Evolutionary conservation across 2,329 filamentous ascomycete species (phyloP).

Genomic region (Orbilia oligospora): DNA sequence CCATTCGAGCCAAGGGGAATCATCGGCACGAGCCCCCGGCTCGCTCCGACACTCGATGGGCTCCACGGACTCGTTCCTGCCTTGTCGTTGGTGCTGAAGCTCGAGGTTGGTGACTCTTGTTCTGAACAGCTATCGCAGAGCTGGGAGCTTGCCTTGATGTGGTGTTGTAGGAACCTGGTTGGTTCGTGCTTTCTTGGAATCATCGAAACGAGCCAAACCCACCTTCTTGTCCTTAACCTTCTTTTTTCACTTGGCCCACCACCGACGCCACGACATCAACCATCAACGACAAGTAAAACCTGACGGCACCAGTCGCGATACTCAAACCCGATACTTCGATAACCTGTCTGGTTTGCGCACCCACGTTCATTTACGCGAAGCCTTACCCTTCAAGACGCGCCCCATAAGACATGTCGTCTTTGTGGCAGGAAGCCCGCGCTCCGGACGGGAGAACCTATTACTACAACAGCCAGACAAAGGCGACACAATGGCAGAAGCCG

Average conservation of each 20-base stretch:
- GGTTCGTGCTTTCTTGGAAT: slow-evolving; percentile 27
- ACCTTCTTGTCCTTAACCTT: slow-evolving; percentile 41
- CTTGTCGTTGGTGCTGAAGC: slow-evolving; percentile 10
- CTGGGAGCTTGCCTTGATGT: slow-evolving; percentile 23
- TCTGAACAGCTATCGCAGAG: slow-evolving; percentile 22
- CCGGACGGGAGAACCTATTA: slow-evolving; percentile 90
- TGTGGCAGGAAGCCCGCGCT: slow-evolving; percentile 86
- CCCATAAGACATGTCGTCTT: slow-evolving; percentile 67
- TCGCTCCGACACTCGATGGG: slow-evolving; percentile 6
- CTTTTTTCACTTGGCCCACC: slow-evolving; percentile 41
- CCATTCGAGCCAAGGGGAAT: slow-evolving; percentile 49
- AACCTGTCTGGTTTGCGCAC: neutral
- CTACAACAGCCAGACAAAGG: slow-evolving; percentile 87
- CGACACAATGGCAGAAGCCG: slow-evolving; percentile 95
- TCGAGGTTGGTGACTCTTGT: slow-evolving; percentile 1
- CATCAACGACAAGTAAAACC: neutral
- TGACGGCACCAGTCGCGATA: slow-evolving; percentile 29
- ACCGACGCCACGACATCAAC: slow-evolving; percentile 28
- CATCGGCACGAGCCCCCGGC: slow-evolving; percentile 53
- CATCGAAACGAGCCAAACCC: slow-evolving; percentile 31
- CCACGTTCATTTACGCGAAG: slow-evolving; percentile 47
- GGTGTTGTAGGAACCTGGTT: slow-evolving; percentile 42
- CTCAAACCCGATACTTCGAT: slow-evolving; percentile 2
- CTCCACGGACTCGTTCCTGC: slow-evolving; percentile 1
- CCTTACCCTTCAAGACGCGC: slow-evolving; percentile 37